These are phyloP conservation scores for Mikania micrantha DNA, from an alignment of 129 eudicot species.

Conservation along the genomic window DNA sequence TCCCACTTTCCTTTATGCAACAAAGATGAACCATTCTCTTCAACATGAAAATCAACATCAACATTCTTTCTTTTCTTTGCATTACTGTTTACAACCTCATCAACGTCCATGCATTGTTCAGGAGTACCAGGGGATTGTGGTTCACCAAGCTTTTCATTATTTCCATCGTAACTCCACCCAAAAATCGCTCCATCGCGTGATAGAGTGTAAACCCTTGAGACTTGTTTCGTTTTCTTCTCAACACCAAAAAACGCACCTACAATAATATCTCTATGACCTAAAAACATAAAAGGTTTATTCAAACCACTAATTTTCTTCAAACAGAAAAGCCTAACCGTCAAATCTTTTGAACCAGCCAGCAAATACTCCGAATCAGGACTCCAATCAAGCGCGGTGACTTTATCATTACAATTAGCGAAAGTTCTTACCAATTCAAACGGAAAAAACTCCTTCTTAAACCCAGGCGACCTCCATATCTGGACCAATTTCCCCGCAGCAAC, in stretches of 20 bases:
- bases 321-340: constrained; percentile 63
- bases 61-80: constrained; percentile 52
- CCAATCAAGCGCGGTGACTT: constrained; percentile 72
- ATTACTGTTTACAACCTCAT: constrained; percentile 72
- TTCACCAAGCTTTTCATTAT: constrained; percentile 28
- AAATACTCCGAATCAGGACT: constrained; percentile 53
- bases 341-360: constrained; percentile 75
- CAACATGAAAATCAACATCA: constrained; percentile 37
- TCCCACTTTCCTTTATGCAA: constrained; percentile 73
- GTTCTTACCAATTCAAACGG: constrained; percentile 77
- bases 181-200: constrained; percentile 86
- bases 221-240: constrained; percentile 49
- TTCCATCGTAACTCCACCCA: constrained; percentile 39
- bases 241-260: constrained; percentile 71
- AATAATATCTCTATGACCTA: constrained; percentile 78
- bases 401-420: constrained; percentile 66
- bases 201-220: constrained; percentile 46
- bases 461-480: constrained; percentile 85
- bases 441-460: constrained; percentile 70
- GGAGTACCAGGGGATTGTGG: constrained; percentile 80
- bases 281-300: constrained; percentile 61
- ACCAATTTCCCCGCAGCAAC: constrained; percentile 66
- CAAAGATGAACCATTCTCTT: constrained; percentile 5
- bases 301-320: constrained; percentile 29
- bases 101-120: constrained; percentile 75